Evolutionary conservation across 176 grass and related monocot genomes (phyloP), one percentile per base, ranked within the genome.

Genomic region (Eragrostis nindensis): DNA sequence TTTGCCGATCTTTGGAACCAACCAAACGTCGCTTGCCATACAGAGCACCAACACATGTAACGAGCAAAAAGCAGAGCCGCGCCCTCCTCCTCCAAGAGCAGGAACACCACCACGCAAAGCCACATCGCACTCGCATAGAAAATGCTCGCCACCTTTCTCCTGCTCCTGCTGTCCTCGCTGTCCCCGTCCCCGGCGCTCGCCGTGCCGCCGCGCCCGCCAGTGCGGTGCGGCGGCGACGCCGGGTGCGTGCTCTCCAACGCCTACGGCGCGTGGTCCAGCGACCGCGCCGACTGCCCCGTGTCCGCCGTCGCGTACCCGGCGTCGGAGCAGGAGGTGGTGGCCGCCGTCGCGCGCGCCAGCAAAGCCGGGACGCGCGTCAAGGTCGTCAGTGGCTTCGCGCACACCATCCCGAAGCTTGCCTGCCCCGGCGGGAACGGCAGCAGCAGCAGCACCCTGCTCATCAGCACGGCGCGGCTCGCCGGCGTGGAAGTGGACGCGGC

Each of bases 331-430:
- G 90, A 94, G 68, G 84, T 98, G 26, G 76, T 87, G 8, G 59
- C 77, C 3, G 90, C 86, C 25, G 95, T 98, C 26, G 92, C 88
- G 21, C 64, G 76, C 56, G 92, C 88, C 39, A 68, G 55, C 62
- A 47, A 46, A 32, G 7, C 7, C 30, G 46, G 80, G 38, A 81
- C 83, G 24, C 80, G 71, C 57, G 82, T 89, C 49, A 98, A 92
- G 80, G 95, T 71, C 21, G 90, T 87, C 42, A 98, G 83, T 52
- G 95, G 85, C 41, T 98, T 94, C 77, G 86, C 91, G 4, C 91
- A 94, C 83, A 94, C 82, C 68, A 97, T 97, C 52, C 94, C 94
- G 4, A 93, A 87, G 72, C 78, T 94, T 5, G 87, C 89, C 18
- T 94, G 94, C 79, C 94, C 94, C 63, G 84, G 49, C 12, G 70